Evolutionary conservation across 352 stramenopile genomes (phyloP).

Genomic region (Pythium brassicae): DNA sequence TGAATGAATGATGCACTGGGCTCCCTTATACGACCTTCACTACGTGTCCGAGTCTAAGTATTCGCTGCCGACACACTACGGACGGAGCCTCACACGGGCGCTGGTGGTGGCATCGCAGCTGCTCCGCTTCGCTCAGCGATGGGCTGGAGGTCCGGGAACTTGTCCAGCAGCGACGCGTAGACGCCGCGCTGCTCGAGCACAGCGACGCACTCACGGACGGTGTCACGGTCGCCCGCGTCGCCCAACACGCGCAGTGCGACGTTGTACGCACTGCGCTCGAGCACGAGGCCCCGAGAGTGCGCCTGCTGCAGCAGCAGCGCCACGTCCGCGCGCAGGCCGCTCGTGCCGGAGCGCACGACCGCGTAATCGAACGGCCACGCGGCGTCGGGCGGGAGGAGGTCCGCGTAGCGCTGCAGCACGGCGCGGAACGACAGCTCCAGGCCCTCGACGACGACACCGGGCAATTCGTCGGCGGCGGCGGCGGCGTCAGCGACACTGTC

Average conservation of each 20-base stretch:
- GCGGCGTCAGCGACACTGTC: no score
- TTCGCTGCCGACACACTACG: no score
- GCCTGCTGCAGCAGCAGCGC: conserved; percentile 38
- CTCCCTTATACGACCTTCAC: no score
- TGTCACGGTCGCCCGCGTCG: conserved; percentile 16
- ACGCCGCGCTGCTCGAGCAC: conserved; percentile 22
- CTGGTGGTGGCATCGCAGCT: no score
- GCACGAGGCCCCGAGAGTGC: conserved; percentile 19
- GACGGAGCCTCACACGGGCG: no score
- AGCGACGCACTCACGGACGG: conserved; percentile 26
- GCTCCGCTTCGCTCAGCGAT: conserved; percentile 16
- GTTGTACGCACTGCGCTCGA: conserved; percentile 48
- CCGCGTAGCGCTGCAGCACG: conserved; percentile 47
- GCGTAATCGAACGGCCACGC: conserved; percentile 47
- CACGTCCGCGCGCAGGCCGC: conserved; percentile 36
- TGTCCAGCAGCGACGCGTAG: conserved; percentile 29
- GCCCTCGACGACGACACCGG: conserved; percentile 29
- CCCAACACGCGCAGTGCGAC: conserved; percentile 40
- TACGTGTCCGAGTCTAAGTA: no score
- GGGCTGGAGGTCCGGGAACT: conserved; percentile 27
- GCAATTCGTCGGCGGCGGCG: neutral
- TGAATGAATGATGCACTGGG: no score
- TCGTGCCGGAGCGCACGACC: conserved; percentile 49
- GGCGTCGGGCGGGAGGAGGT: conserved; percentile 42
- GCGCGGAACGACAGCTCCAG: conserved; percentile 49